phyloP scores from a whole-genome alignment of 140 eudicot species.

The Bidens hawaiensis region DNA sequence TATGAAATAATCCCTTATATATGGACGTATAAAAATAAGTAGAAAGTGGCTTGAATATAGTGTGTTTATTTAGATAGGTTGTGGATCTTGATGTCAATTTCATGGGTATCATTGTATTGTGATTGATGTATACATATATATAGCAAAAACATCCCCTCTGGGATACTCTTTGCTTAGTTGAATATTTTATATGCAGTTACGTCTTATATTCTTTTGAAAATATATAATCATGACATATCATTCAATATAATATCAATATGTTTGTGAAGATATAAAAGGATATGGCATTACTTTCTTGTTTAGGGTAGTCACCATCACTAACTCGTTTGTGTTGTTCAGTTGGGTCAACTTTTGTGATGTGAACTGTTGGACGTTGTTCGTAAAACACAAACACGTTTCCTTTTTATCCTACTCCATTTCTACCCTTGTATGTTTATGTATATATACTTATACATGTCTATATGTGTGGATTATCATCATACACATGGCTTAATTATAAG shows the following conservation, averaged over 20 bases:
- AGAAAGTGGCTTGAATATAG: background rate
- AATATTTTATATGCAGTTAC: background rate
- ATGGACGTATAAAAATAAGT: background rate
- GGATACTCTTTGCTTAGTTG: conserved; percentile 12
- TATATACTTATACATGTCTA: background rate
- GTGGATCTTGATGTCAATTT: conserved; percentile 6
- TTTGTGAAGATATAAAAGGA: background rate
- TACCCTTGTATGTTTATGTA: background rate
- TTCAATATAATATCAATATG: background rate
- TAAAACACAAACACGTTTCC: conserved; percentile 2
- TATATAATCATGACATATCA: background rate
- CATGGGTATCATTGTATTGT: conserved; percentile 10
- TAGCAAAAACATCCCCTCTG: conserved; percentile 14
- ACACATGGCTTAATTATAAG: background rate
- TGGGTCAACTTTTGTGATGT: background rate
- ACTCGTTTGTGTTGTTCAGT: conserved; percentile 2
- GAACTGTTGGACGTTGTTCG: background rate
- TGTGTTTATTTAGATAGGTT: conserved; percentile 17
- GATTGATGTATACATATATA: conserved; percentile 26
- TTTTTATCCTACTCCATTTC: conserved; percentile 5
- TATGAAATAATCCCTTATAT: conserved; percentile 1
- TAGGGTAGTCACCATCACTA: conserved; percentile 12
- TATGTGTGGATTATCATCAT: background rate
- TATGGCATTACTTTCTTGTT: conserved; percentile 8
- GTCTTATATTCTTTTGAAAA: background rate